Evolutionary conservation across 495 filamentous ascomycete species (phyloP).

Genomic region (Neohortaea acidophila): DNA sequence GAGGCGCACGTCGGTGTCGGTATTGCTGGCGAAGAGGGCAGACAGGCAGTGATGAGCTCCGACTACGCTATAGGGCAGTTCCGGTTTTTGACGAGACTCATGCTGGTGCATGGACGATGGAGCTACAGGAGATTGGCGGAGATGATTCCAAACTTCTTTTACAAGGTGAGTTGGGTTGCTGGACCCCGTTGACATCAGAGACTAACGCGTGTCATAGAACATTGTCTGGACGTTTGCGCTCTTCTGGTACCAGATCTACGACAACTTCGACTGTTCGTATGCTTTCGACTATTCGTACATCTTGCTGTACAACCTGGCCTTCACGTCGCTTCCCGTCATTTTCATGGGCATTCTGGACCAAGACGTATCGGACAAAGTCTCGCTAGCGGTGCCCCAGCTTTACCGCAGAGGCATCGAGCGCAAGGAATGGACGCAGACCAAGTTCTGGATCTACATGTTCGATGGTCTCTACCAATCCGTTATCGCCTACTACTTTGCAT

Average conservation of each 20-base stretch:
- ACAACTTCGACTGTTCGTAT: slow-evolving; percentile 89
- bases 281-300: slow-evolving; percentile 98
- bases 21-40: slow-evolving; percentile 92
- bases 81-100: slow-evolving; percentile 75
- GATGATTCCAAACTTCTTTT: slow-evolving; percentile 97
- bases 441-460: slow-evolving; percentile 96
- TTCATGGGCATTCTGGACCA: slow-evolving; percentile 96
- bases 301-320: slow-evolving; percentile 86
- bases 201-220: too few relatives aligned
- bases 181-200: too few relatives aligned
- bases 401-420: slow-evolving; percentile 94
- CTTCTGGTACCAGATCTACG: slow-evolving; percentile 96
- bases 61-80: slow-evolving; percentile 99
- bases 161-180: slow-evolving; percentile 51
- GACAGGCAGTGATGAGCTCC: slow-evolving; percentile 96
- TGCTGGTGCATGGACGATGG: slow-evolving; percentile 94
- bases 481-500: slow-evolving; percentile 84
- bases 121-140: slow-evolving; percentile 87
- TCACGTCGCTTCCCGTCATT: slow-evolving; percentile 89
- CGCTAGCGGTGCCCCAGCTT: slow-evolving; percentile 83
- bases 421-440: slow-evolving; percentile 88
- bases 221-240: slow-evolving; percentile 95
- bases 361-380: slow-evolving; percentile 88
- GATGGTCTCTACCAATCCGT: slow-evolving; percentile 92
- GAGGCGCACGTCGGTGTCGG: slow-evolving; percentile 97